Base-by-base conservation (phyloP, 2,329 filamentous ascomycete species). In the Paraphoma chrysanthemicola region DNA sequence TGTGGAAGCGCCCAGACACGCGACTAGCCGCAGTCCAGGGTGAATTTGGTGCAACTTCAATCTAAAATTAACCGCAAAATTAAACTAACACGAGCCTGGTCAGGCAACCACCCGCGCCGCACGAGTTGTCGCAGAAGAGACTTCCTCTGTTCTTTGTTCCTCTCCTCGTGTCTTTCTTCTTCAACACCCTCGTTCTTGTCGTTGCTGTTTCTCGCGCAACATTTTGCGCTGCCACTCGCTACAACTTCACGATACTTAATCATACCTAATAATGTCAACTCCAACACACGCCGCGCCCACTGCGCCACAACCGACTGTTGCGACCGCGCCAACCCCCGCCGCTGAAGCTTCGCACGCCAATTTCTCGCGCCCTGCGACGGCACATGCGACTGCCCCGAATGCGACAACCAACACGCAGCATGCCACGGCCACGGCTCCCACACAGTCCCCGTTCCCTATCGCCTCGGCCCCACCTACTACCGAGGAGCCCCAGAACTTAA, bases 401-500 rank as follows among this genome's bases (percentile, higher is more conserved):
- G 33, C 33, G 14, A 36, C 33, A 18, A 48, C 30, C 46, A 12
- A 23, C n/a, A 44, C 44, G 11, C 58, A 53, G 12, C 33, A 36
- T 29, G 10, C 56, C 16, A 47, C 45, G 39, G 44, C 38, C 48
- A 46, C 57, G 38, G 44, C 51, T 16, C 29, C 48, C 38, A 44
- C 38, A 51, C 2, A 43, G 38, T 18, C 41, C 2, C 29, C 48
- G 23, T 42, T 48, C 4, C 6, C 53, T 28, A 31, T 48, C 12
- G 10, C 50, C 36, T 38, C 50, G 18, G 18, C 52, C 43, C 18
- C 63, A 18, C 44, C 42, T 12, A 29, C 44, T 23, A 46, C 53
- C 14, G 59, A 60, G 31, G 53, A 66, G 18, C 44, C 57, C 2
- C 48, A 54, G n/a, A 63, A 52, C 16, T 63, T 59, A 36, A 69